Evolutionary conservation across 176 grass and related monocot species (phyloP).

Genomic region (Avena insularis): DNA sequence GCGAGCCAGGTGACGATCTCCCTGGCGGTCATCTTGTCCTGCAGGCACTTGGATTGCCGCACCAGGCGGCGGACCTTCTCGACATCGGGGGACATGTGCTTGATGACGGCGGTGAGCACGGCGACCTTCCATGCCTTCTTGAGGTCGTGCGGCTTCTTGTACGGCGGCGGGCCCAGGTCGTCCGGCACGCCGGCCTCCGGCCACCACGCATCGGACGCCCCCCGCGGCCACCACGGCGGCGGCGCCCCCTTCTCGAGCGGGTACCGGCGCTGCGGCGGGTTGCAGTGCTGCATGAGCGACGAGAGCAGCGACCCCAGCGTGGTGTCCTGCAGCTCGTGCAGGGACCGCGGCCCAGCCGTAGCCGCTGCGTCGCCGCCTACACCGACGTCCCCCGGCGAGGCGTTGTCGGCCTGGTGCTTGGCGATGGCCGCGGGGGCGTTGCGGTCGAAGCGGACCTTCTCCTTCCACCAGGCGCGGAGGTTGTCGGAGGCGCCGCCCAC

Average conservation of each 20-base stretch:
- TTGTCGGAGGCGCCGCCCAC: conserved; percentile 93
- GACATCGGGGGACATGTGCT: conserved; percentile 89
- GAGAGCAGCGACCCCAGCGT: conserved; percentile 90
- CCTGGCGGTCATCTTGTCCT: conserved; percentile 96
- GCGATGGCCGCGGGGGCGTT: conserved; percentile 80
- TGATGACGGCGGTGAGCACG: conserved; percentile 87
- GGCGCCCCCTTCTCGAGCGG: conserved; percentile 78
- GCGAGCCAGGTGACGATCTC: conserved; percentile 84
- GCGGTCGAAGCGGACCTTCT: conserved; percentile 90
- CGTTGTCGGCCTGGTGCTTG: conserved; percentile 57
- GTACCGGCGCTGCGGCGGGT: conserved; percentile 82
- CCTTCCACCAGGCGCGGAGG: conserved; percentile 93
- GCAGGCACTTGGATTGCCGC: conserved; percentile 88
- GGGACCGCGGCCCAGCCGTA: conserved; percentile 49
- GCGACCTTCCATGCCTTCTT: conserved; percentile 97
- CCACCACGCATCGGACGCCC: conserved; percentile 73
- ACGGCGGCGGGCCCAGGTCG: conserved; percentile 71
- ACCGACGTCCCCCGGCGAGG: background rate
- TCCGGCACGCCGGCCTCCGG: conserved; percentile 48
- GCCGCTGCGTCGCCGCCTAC: background rate
- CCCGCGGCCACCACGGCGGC: conserved; percentile 86
- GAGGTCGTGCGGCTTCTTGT: conserved; percentile 97
- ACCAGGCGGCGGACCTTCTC: conserved; percentile 83
- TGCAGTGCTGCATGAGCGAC: conserved; percentile 90
- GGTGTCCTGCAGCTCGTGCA: conserved; percentile 89